A percentile compares a stretch with the other conserved stretches of the same genome.
Evolutionary conservation across 179 eudicot genomes (phyloP).

Genomic region (Sideroxylon spinosum): DNA sequence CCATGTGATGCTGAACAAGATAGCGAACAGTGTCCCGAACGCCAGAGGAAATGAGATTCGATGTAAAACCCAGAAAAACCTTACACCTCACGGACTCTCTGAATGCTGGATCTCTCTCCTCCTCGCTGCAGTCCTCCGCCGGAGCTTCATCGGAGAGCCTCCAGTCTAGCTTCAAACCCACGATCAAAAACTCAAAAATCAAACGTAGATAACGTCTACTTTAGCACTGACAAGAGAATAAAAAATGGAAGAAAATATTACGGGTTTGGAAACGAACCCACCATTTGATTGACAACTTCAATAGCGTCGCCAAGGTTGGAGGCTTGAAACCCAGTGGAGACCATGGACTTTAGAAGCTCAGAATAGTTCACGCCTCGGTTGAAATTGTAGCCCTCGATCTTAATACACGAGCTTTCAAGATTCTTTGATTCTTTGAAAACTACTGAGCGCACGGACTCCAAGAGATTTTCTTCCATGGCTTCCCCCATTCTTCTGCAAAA

Average conservation of each 20-base stretch:
- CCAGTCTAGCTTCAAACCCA: slow-evolving; percentile 73
- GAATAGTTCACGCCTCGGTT: slow-evolving; percentile 64
- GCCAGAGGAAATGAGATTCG: slow-evolving; percentile 87
- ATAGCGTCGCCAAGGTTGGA: slow-evolving; percentile 92
- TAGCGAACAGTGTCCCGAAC: slow-evolving; percentile 74
- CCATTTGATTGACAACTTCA: slow-evolving; percentile 81
- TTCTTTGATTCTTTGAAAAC: slow-evolving; percentile 76
- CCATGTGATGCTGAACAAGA: slow-evolving; percentile 87
- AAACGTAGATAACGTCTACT: neutral
- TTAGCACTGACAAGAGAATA: neutral
- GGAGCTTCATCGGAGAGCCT: slow-evolving; percentile 61
- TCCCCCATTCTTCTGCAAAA: slow-evolving; percentile 19
- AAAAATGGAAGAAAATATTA: neutral
- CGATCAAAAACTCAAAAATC: slow-evolving; percentile 8
- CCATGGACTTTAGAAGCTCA: slow-evolving; percentile 48
- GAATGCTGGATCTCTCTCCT: slow-evolving; percentile 49
- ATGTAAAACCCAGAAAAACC: slow-evolving; percentile 85
- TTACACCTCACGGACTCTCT: slow-evolving; percentile 72
- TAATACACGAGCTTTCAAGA: slow-evolving; percentile 54
- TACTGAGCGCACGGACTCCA: slow-evolving; percentile 42
- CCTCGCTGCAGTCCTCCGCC: slow-evolving; percentile 64
- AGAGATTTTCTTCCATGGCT: slow-evolving; percentile 30
- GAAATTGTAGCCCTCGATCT: slow-evolving; percentile 86
- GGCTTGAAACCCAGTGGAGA: slow-evolving; percentile 87
- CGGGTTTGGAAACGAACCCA: slow-evolving; percentile 21